phyloP scores from a whole-genome alignment of 805 yeast genomes.

The Brettanomyces custersianus region DNA sequence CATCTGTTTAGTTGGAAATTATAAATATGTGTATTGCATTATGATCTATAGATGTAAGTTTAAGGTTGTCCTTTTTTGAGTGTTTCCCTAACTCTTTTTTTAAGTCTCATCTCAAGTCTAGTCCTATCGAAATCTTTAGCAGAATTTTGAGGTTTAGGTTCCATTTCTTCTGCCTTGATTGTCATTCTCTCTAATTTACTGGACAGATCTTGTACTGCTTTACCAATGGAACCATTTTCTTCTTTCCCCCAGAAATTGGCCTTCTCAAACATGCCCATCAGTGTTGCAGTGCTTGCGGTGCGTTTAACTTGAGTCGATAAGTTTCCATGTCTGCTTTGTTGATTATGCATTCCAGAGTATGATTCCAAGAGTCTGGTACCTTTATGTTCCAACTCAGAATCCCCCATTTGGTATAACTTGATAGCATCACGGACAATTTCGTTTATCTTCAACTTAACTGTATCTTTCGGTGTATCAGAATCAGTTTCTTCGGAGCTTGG shows the following conservation, averaged over 20 bases:
- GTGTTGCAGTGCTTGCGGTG: background rate
- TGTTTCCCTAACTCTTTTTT: conserved; percentile 31
- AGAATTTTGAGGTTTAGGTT: background rate
- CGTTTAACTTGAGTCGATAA: conserved; percentile 1
- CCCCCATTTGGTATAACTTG: conserved; percentile 6
- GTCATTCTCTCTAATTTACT: conserved; percentile 1
- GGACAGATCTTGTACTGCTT: background rate
- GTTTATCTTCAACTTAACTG: conserved; percentile 5
- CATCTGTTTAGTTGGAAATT: background rate
- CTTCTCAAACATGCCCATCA: background rate
- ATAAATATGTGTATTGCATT: too few species aligned
- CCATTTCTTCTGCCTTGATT: conserved; percentile 9
- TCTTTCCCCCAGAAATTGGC: background rate
- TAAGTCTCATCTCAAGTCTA: conserved; percentile 39
- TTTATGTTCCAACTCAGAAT: background rate
- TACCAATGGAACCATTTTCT: background rate
- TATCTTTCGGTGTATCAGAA: background rate
- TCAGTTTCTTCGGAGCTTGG: background rate
- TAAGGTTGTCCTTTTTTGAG: conserved; percentile 14
- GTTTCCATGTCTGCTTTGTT: conserved; percentile 10
- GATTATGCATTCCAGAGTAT: conserved; percentile 16
- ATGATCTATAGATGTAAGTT: background rate
- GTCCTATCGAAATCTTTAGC: conserved; percentile 34
- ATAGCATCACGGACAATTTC: conserved; percentile 15
- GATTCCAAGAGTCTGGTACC: conserved; percentile 7